A percentile compares a stretch with the other conserved stretches of the same genome.
Evolutionary conservation across 1,284 basidiomycete genomes (phyloP).

Genomic region (Trichosporon sp.): DNA sequence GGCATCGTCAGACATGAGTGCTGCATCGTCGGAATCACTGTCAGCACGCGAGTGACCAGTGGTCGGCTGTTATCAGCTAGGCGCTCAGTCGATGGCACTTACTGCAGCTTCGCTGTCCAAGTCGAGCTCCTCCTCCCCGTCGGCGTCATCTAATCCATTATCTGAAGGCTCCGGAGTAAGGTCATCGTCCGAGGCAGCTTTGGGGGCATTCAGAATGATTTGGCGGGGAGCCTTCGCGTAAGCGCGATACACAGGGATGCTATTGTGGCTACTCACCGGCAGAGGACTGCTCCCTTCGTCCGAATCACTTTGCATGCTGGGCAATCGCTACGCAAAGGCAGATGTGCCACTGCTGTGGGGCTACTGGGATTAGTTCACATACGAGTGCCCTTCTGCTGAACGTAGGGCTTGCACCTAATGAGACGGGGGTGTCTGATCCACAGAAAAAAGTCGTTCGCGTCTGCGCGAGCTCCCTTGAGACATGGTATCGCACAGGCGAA

Average conservation of each 20-base stretch:
- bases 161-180: conserved; percentile 23
- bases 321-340: not conserved
- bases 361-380: not conserved
- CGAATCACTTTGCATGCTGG: conserved; percentile 1
- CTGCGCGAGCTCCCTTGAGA: not conserved
- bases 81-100: not conserved
- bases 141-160: conserved; percentile 31
- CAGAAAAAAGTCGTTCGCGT: not conserved
- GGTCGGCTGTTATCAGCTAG: not conserved
- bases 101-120: conserved; percentile 20
- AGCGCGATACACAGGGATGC: not conserved
- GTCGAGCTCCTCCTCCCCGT: conserved; percentile 33
- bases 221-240: conserved; percentile 5
- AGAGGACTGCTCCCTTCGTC: not conserved
- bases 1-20: conserved; percentile 5
- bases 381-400: not conserved
- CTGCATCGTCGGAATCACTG: conserved; percentile 19
- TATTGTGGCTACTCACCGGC: not conserved
- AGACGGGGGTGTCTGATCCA: not conserved
- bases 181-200: conserved; percentile 17
- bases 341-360: not conserved
- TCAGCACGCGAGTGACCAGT: not conserved
- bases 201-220: conserved; percentile 18
- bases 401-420: not conserved
- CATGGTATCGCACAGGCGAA: not conserved